These are phyloP conservation scores for Annulohypoxylon nitens DNA, from an alignment of 495 filamentous ascomycete species.

Conservation along the genomic window DNA sequence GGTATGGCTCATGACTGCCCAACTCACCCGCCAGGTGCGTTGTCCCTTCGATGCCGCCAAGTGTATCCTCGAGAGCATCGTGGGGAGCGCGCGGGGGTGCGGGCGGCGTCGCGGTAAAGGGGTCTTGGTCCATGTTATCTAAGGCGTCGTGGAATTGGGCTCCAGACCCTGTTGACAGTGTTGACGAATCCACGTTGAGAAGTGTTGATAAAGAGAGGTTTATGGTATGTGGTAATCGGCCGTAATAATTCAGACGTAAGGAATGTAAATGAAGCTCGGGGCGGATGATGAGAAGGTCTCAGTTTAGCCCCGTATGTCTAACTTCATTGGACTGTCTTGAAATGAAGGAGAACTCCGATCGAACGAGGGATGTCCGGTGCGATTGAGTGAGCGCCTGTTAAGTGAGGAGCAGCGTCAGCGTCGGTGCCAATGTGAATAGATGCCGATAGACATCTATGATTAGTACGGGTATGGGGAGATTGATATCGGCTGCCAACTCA, in stretches of 20 bases:
- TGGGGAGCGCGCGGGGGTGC: constrained; percentile 32
- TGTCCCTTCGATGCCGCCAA: constrained; percentile 55
- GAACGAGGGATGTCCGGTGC: constrained; percentile 24
- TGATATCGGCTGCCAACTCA: constrained; percentile 21
- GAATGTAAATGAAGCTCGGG: constrained; percentile 18
- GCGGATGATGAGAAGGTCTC: constrained; percentile 40
- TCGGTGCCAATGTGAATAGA: constrained; percentile 18
- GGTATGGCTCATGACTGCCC: constrained; percentile 39
- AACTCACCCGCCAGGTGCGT: constrained; percentile 49
- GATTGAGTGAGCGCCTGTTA: constrained; percentile 2
- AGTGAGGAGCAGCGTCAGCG: background rate
- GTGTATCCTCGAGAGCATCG: constrained; percentile 57
- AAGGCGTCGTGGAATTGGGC: constrained; percentile 66
- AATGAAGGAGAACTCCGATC: constrained; percentile 27
- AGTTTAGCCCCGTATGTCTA: constrained; percentile 50
- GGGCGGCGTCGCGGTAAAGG: constrained; percentile 14
- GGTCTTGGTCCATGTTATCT: constrained; percentile 64
- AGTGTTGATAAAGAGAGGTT: constrained; percentile 10
- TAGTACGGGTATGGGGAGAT: background rate
- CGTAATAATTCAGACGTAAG: constrained; percentile 31
- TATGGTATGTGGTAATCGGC: constrained; percentile 1
- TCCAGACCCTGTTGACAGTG: constrained; percentile 60
- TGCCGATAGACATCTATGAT: background rate
- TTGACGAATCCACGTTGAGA: constrained; percentile 65
- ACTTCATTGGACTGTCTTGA: constrained; percentile 51